These are phyloP conservation scores for Lycium barbarum DNA, from an alignment of 257 asterid genomes.

Conservation along the genomic window DNA sequence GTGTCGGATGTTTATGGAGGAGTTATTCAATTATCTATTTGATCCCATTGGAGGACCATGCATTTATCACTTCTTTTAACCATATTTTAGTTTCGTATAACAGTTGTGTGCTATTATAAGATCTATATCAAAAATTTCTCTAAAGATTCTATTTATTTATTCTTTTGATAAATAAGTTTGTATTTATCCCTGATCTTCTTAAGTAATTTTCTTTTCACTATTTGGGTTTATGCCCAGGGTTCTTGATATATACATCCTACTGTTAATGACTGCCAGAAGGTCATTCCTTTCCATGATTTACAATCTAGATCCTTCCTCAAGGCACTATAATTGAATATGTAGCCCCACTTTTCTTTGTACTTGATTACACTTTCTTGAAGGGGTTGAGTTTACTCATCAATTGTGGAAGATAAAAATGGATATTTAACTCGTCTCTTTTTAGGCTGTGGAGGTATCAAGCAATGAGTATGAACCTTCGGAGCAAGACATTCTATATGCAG, in stretches of 20 bases:
- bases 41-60: constrained; percentile 6
- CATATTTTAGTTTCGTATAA: not conserved
- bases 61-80: not conserved
- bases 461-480: constrained; percentile 94
- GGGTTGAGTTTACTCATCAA: not conserved
- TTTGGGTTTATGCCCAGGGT: not conserved
- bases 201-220: not conserved
- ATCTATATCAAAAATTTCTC: not conserved
- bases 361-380: not conserved
- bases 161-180: not conserved
- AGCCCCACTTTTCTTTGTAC: not conserved
- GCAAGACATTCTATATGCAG: constrained; percentile 85
- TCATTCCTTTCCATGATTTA: not conserved
- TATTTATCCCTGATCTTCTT: not conserved
- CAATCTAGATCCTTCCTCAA: not conserved
- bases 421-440: constrained; percentile 25
- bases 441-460: constrained; percentile 98
- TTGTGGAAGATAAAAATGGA: constrained; percentile 10
- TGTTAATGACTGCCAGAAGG: not conserved
- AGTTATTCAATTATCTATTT: constrained; percentile 2
- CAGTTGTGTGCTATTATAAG: not conserved
- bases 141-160: not conserved
- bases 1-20: not conserved
- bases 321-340: not conserved
- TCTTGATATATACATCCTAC: not conserved